A percentile compares a stretch with the other conserved stretches of the same genome.
These are phyloP conservation scores for Pelargonium fulgidum DNA, from an alignment of 441 rosid genomes.

Conservation along the genomic window DNA sequence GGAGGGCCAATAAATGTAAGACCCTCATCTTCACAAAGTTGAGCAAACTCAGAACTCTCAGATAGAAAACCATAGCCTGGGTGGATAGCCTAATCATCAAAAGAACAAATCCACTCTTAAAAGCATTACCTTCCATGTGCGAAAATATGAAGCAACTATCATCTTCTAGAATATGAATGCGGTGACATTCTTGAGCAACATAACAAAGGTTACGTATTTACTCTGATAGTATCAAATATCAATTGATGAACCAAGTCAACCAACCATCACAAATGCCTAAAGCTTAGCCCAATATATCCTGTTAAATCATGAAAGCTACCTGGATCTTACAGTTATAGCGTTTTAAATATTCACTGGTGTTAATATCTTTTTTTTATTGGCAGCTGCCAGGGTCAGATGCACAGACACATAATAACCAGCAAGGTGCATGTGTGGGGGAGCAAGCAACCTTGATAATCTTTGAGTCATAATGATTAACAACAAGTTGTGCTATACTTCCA, in stretches of 20 bases:
- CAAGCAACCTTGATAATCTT: no score
- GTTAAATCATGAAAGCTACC: neutral
- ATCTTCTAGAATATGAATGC: neutral
- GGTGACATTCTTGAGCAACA: neutral
- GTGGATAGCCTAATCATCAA: slow-evolving; percentile 64
- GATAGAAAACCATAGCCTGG: slow-evolving; percentile 93
- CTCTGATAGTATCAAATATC: neutral
- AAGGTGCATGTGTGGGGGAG: no score
- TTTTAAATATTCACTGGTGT: neutral
- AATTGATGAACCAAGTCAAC: slow-evolving; percentile 1
- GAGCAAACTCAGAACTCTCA: slow-evolving; percentile 78
- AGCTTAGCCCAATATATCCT: neutral
- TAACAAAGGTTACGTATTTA: neutral
- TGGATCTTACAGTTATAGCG: neutral
- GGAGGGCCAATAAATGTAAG: slow-evolving; percentile 86
- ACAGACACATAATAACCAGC: neutral
- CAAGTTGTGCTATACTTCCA: no score
- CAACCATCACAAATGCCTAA: neutral
- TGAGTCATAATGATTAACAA: no score
- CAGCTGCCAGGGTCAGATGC: neutral
- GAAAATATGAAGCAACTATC: neutral
- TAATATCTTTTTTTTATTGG: neutral
- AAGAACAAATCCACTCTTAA: slow-evolving; percentile 27
- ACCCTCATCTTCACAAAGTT: slow-evolving; percentile 75
- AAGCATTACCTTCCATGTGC: slow-evolving; percentile 9